Conservation (phyloP, 192 early-diverging fungal genomes). For the Umbelopsis sp. region DNA sequence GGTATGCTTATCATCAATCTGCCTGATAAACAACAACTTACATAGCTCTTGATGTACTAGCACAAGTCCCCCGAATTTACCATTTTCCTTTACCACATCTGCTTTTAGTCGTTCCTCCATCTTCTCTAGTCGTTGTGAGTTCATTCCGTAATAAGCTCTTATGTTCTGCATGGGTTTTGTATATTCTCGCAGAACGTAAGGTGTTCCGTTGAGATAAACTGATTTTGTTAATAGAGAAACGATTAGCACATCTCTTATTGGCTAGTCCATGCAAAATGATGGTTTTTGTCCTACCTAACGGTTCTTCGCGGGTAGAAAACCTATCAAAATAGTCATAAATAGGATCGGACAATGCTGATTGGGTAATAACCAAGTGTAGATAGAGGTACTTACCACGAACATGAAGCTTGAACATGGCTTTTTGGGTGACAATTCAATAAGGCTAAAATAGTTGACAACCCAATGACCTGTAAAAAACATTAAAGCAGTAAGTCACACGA, state of each 20-base stretch:
- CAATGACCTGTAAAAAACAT: conserved; percentile 34
- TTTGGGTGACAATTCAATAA: conserved; percentile 55
- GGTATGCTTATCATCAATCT: neutral
- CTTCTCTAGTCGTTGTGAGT: conserved; percentile 54
- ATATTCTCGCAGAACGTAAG: conserved; percentile 64
- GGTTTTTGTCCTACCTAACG: conserved; percentile 29
- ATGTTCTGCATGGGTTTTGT: conserved; percentile 58
- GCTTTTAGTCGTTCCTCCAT: conserved; percentile 63
- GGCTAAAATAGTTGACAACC: conserved; percentile 57
- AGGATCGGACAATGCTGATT: conserved; percentile 2
- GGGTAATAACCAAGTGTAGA: conserved; percentile 1
- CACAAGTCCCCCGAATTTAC: conserved; percentile 49
- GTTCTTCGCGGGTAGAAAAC: conserved; percentile 47
- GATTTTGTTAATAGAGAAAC: conserved; percentile 23
- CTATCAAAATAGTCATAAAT: conserved; percentile 20
- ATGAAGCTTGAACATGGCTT: conserved; percentile 20
- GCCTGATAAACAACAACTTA: conserved; percentile 19
- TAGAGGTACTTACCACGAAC: conserved; percentile 34
- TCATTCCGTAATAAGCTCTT: conserved; percentile 55
- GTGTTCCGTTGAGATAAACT: conserved; percentile 63
- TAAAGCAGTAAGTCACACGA: neutral
- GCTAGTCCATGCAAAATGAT: neutral
- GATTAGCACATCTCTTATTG: neutral
- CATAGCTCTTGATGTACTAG: conserved; percentile 64
- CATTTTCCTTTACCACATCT: conserved; percentile 56